A percentile compares a stretch with the other conserved stretches of the same genome.
These are phyloP conservation scores for Sporothrix sp. DNA, from an alignment of 2,329 filamentous ascomycete species.

Conservation along the genomic window DNA sequence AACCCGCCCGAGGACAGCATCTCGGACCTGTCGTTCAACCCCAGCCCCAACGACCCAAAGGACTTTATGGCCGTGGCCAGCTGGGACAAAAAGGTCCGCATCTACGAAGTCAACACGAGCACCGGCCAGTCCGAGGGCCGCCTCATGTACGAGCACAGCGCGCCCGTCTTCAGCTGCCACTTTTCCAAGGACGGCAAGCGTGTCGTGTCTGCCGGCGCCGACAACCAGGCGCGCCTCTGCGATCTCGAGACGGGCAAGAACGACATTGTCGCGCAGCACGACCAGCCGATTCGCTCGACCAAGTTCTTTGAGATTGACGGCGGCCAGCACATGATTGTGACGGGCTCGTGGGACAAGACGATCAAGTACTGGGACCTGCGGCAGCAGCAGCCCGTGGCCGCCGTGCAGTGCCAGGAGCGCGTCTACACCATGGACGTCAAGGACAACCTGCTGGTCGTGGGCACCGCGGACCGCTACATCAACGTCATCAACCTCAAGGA, in stretches of 20 bases:
- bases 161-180: slow-evolving; percentile 71
- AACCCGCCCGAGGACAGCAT: slow-evolving; percentile 81
- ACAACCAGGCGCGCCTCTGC: slow-evolving; percentile 82
- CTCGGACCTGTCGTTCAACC: slow-evolving; percentile 68
- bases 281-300: slow-evolving; percentile 69
- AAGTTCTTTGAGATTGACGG: slow-evolving; percentile 66
- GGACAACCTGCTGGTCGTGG: slow-evolving; percentile 80
- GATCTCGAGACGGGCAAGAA: slow-evolving; percentile 63
- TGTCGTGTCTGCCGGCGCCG: slow-evolving; percentile 76
- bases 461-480: slow-evolving; percentile 91
- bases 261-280: slow-evolving; percentile 72
- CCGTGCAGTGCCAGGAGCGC: slow-evolving; percentile 60
- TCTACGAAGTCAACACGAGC: slow-evolving; percentile 77
- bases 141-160: slow-evolving; percentile 76
- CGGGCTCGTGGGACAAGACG: slow-evolving; percentile 86
- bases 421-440: slow-evolving; percentile 89
- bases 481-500: slow-evolving; percentile 87
- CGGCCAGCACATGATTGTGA: slow-evolving; percentile 73
- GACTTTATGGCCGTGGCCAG: slow-evolving; percentile 85
- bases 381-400: slow-evolving; percentile 52
- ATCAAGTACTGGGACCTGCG: slow-evolving; percentile 84
- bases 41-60: slow-evolving; percentile 37
- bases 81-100: slow-evolving; percentile 96
- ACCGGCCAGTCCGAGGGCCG: slow-evolving; percentile 70
- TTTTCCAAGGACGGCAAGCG: slow-evolving; percentile 96